These are phyloP conservation scores for Alloteropsis semialata DNA, from an alignment of 176 grass and related monocot species.

Conservation along the genomic window DNA sequence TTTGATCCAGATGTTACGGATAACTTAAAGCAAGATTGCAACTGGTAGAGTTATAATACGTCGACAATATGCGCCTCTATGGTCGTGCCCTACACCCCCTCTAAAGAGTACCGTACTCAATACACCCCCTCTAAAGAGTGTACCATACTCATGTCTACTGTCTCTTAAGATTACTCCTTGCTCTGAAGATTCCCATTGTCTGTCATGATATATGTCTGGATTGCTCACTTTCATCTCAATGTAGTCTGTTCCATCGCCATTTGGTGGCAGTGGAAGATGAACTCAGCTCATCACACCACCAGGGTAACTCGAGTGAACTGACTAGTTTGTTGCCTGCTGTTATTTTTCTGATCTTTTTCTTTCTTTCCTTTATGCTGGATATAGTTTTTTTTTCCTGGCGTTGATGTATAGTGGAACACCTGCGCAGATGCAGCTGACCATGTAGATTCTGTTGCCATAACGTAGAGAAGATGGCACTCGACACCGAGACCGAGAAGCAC, in stretches of 20 bases:
- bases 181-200: not conserved
- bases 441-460: constrained; percentile 22
- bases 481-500: not conserved
- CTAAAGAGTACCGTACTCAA: not conserved
- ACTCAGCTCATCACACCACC: not conserved
- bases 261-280: not conserved
- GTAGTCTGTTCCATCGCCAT: too few relatives aligned
- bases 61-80: constrained; percentile 1
- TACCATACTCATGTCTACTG: not conserved
- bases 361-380: not conserved
- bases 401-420: not conserved
- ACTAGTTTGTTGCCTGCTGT: not conserved
- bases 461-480: constrained; percentile 1
- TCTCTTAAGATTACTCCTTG: not conserved
- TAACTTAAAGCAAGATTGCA: constrained; percentile 14
- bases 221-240: not conserved
- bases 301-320: not conserved
- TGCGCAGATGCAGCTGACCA: not conserved
- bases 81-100: not conserved
- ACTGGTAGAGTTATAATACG: not conserved
- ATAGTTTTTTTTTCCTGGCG: not conserved
- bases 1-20: constrained; percentile 7
- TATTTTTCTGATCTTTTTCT: not conserved
- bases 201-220: not conserved
- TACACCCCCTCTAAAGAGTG: not conserved